Evolutionary conservation across 768 basidiomycete genomes (phyloP).

Genomic region (Strobilomyces dryophilus): DNA sequence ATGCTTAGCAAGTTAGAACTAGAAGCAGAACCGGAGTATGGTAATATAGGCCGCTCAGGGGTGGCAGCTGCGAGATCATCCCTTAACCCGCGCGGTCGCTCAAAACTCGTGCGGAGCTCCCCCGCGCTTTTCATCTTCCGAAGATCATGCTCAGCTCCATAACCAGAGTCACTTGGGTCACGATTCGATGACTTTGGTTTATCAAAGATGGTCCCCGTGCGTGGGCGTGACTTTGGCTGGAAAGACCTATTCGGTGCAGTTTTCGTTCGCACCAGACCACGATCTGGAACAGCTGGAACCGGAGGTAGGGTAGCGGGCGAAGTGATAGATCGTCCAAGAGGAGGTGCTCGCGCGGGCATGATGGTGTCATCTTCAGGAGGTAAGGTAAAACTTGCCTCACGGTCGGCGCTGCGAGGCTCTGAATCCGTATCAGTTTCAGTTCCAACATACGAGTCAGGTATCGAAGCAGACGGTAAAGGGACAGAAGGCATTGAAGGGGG

Average conservation of each 20-base stretch:
- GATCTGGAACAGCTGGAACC: conserved; percentile 24
- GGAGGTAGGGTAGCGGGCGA: conserved; percentile 38
- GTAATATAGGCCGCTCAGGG: conserved; percentile 40
- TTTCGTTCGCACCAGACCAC: conserved; percentile 62
- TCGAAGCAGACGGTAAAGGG: conserved; percentile 45
- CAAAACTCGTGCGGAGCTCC: conserved; percentile 51
- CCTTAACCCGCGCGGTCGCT: conserved; percentile 22
- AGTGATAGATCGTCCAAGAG: conserved; percentile 49
- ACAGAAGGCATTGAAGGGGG: conserved; percentile 64
- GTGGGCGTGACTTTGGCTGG: conserved; percentile 42
- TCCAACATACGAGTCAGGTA: conserved; percentile 41
- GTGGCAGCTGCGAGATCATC: conserved; percentile 30
- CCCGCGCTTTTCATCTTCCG: conserved; percentile 88
- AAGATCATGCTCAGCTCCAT: conserved; percentile 53
- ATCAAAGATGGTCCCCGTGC: conserved; percentile 26
- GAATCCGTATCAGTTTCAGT: conserved; percentile 54
- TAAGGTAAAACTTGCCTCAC: conserved; percentile 25
- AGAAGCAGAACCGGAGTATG: conserved; percentile 60
- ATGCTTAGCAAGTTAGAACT: conserved; percentile 60
- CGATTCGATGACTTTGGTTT: conserved; percentile 18
- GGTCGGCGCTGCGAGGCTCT: conserved; percentile 42
- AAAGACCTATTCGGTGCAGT: conserved; percentile 65
- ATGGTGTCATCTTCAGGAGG: conserved; percentile 68
- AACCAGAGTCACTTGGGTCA: conserved; percentile 37
- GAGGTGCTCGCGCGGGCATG: conserved; percentile 55